Evolutionary conservation across 2,329 filamentous ascomycete genomes (phyloP).

Genomic region (Phyllosticta ampelicida): DNA sequence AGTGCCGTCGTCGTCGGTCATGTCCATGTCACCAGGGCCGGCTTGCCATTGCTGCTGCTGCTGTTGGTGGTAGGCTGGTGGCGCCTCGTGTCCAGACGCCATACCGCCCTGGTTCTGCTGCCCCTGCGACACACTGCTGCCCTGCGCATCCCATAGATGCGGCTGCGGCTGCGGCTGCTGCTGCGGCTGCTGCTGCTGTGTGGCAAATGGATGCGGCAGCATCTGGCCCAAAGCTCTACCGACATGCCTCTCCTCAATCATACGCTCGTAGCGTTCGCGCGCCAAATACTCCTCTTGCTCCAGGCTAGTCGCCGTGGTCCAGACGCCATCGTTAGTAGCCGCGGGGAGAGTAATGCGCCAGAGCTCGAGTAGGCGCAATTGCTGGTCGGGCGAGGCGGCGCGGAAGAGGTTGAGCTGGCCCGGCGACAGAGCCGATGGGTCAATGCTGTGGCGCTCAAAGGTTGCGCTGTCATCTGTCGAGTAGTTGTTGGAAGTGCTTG

Average conservation of each 20-base stretch:
- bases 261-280: conserved; percentile 48
- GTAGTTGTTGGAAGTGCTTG: conserved; percentile 16
- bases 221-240: conserved; percentile 7
- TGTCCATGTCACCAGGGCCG: not conserved
- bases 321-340: conserved; percentile 46
- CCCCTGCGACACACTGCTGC: conserved; percentile 13
- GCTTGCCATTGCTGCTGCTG: not conserved
- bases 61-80: not conserved
- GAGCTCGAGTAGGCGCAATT: conserved; percentile 65
- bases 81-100: not conserved
- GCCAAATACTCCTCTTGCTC: conserved; percentile 46
- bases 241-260: conserved; percentile 14
- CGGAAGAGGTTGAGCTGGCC: conserved; percentile 72
- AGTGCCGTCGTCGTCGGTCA: conserved; percentile 9
- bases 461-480: conserved; percentile 35
- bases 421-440: conserved; percentile 56
- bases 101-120: conserved; percentile 12
- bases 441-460: conserved; percentile 56
- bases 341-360: conserved; percentile 64
- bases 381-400: conserved; percentile 61
- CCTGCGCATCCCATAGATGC: not conserved
- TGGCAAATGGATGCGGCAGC: not conserved
- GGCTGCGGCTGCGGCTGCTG: not conserved
- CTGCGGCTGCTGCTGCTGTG: not conserved
- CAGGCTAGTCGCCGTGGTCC: conserved; percentile 45